These are phyloP conservation scores for Irpex rosettiformis DNA, from an alignment of 1,284 basidiomycete genomes.

Conservation along the genomic window DNA sequence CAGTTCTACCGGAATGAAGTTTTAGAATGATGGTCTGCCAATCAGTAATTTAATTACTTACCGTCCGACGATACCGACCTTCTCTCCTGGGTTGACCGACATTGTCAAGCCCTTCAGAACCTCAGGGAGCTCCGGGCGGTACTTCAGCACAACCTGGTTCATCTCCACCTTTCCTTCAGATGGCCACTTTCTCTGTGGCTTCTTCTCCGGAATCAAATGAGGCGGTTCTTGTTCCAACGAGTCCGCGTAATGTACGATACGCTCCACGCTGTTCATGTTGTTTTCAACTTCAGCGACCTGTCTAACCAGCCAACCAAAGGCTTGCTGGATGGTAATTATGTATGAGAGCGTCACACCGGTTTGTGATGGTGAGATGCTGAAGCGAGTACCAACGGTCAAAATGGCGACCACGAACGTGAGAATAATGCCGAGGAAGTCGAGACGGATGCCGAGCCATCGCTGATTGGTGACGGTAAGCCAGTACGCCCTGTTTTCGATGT, in stretches of 20 bases:
- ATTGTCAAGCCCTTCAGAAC: constrained; percentile 69
- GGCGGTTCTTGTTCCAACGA: constrained; percentile 79
- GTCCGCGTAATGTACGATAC: constrained; percentile 72
- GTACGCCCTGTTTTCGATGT: constrained; percentile 89
- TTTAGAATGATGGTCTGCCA: neutral
- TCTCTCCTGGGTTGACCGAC: constrained; percentile 73
- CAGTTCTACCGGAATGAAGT: constrained; percentile 43
- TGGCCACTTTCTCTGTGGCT: constrained; percentile 69
- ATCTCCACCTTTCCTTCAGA: constrained; percentile 56
- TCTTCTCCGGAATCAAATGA: constrained; percentile 56
- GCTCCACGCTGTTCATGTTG: constrained; percentile 90
- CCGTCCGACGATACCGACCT: constrained; percentile 84
- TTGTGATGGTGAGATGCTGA: constrained; percentile 74
- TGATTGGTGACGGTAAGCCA: constrained; percentile 81
- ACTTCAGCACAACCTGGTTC: constrained; percentile 61
- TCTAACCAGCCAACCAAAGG: constrained; percentile 82
- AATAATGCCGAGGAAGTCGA: constrained; percentile 80
- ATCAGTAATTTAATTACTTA: constrained; percentile 13
- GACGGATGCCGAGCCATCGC: constrained; percentile 86
- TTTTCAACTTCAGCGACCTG: constrained; percentile 88
- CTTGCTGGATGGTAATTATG: constrained; percentile 71
- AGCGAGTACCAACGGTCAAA: constrained; percentile 72
- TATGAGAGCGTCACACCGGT: constrained; percentile 76
- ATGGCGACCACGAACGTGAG: constrained; percentile 81
- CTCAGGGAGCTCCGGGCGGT: constrained; percentile 67